Conservation (phyloP, 164 flowering plant genomes). For the Dillenia suffruticosa region DNA sequence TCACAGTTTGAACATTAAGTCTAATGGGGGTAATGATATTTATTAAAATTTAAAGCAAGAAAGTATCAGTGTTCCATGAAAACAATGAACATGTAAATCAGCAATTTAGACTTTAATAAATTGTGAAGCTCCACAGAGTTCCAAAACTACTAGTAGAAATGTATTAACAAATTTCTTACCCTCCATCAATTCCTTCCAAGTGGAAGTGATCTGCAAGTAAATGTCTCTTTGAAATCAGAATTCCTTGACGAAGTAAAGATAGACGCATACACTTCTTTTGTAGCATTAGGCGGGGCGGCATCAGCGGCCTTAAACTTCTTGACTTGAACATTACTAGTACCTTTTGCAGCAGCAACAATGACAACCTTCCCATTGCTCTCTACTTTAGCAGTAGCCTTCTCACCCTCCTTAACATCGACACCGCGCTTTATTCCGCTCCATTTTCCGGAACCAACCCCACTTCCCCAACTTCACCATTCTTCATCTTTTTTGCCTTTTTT, state of each 20-base stretch:
- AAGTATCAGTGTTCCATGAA: no score
- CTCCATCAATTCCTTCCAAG: constrained; percentile 74
- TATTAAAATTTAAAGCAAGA: no score
- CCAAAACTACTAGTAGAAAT: no score
- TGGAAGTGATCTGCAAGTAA: constrained; percentile 84
- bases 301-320: constrained; percentile 66
- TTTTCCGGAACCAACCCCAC: constrained; percentile 14
- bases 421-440: constrained; percentile 57
- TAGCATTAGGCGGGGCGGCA: constrained; percentile 67
- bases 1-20: no score
- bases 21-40: no score
- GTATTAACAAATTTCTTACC: not conserved
- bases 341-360: constrained; percentile 25
- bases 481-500: constrained; percentile 56
- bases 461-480: constrained; percentile 33
- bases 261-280: constrained; percentile 77
- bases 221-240: constrained; percentile 75
- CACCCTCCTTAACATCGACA: constrained; percentile 26
- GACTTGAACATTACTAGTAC: constrained; percentile 18
- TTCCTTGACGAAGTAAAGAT: constrained; percentile 91
- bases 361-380: constrained; percentile 32
- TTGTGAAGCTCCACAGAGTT: no score
- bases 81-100: no score
- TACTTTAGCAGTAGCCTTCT: constrained; percentile 24
- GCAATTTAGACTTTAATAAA: no score